A percentile compares a stretch with the other conserved stretches of the same genome.
These are phyloP conservation scores for Pleodorina starrii DNA, from an alignment of 139 green algal genomes.

Conservation along the genomic window DNA sequence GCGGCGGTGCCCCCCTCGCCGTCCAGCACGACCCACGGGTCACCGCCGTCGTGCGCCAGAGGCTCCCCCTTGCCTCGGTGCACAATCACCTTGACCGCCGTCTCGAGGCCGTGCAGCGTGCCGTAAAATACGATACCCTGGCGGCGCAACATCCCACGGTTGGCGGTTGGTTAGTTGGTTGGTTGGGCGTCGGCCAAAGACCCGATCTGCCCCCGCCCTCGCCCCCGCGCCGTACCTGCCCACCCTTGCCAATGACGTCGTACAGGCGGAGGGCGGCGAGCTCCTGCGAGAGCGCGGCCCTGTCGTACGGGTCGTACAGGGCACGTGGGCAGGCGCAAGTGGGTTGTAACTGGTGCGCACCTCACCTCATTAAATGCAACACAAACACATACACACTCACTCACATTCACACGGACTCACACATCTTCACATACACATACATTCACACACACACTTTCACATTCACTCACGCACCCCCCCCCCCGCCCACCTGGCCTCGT, in stretches of 20 bases:
- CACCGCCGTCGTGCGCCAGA: constrained; percentile 11
- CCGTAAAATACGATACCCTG: constrained; percentile 40
- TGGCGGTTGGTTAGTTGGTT: too few species aligned
- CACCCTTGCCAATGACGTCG: constrained; percentile 31
- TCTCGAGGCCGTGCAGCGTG: constrained; percentile 41
- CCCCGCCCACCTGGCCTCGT: constrained; percentile 25
- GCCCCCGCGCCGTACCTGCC: constrained; percentile 31
- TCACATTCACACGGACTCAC: neutral
- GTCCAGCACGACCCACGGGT: neutral
- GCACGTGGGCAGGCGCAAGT: neutral
- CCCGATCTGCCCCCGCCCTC: too few species aligned
- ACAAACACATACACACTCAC: neutral
- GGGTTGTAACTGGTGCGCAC: too few species aligned
- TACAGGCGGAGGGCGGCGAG: constrained; percentile 36
- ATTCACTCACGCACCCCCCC: neutral
- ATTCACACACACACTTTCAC: neutral
- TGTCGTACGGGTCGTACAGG: neutral
- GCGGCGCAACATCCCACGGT: too few species aligned
- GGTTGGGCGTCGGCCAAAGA: too few species aligned
- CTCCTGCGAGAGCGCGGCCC: constrained; percentile 13
- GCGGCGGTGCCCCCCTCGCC: neutral
- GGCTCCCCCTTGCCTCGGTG: constrained; percentile 36
- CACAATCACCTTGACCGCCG: constrained; percentile 48
- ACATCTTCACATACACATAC: neutral
- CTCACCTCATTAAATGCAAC: neutral